Evolutionary conservation across 192 early-diverging fungal species (phyloP).

Genomic region (Chytriomyces sp.): DNA sequence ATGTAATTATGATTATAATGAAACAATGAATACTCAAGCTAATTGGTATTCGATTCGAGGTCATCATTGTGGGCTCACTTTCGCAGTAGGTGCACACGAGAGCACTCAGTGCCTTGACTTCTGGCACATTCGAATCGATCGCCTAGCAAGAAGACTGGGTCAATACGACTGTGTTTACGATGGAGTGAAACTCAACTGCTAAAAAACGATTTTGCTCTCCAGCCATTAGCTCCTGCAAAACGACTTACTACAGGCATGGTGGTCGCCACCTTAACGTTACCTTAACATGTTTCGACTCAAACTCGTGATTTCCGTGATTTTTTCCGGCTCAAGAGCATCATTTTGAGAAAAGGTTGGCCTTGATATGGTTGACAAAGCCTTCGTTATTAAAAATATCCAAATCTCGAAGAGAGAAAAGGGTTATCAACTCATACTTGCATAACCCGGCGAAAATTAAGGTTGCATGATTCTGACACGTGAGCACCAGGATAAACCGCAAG

Average conservation of each 20-base stretch:
- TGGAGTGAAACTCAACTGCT: conserved; percentile 35
- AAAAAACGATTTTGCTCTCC: conserved; percentile 48
- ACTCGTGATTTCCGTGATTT: conserved; percentile 5
- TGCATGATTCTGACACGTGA: no score
- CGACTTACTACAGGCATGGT: conserved; percentile 42
- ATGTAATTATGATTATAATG: no score
- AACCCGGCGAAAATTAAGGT: conserved; percentile 38
- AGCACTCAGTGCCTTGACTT: conserved; percentile 48
- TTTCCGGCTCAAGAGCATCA: not conserved
- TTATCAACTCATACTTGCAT: conserved; percentile 35
- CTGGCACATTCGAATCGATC: conserved; percentile 33
- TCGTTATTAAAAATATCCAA: no score
- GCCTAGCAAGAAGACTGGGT: conserved; percentile 18
- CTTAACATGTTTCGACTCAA: conserved; percentile 15
- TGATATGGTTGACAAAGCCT: conserved; percentile 27
- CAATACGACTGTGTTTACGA: not conserved
- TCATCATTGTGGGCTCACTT: no score
- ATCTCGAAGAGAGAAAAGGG: no score
- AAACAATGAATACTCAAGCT: no score
- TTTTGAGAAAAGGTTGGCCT: not conserved
- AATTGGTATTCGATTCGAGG: no score
- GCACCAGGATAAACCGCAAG: no score
- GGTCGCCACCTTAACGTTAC: no score
- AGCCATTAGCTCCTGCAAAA: conserved; percentile 37
- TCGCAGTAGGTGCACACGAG: conserved; percentile 55